A percentile compares a stretch with the other conserved stretches of the same genome.
Evolutionary conservation across 495 filamentous ascomycete species (phyloP).

Genomic region (Penicillium angulare): DNA sequence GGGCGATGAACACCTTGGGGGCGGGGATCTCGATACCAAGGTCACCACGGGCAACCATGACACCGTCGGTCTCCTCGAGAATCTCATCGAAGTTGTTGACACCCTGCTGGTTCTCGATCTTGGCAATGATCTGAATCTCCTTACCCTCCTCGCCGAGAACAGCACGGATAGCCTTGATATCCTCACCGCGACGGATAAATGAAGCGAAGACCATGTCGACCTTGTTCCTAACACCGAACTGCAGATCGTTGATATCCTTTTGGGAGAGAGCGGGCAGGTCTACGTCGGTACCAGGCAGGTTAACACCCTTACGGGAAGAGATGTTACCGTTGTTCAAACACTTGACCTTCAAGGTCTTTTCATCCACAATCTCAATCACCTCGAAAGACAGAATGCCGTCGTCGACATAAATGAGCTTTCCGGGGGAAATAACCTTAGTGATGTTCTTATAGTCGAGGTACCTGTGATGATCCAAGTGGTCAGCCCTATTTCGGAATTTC

Average conservation of each 20-base stretch:
- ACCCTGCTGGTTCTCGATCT: constrained; percentile 99
- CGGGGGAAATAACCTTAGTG: constrained; percentile 92
- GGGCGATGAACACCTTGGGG: constrained; percentile 95
- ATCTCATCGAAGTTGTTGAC: constrained; percentile 99
- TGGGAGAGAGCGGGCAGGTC: constrained; percentile 97
- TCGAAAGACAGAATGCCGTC: constrained; percentile 96
- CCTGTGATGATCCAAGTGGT: constrained; percentile 48
- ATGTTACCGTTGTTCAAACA: constrained; percentile 97
- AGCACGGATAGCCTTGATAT: constrained; percentile 88
- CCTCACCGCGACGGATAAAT: constrained; percentile 89
- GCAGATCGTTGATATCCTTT: constrained; percentile 91
- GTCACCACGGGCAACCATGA: constrained; percentile 99
- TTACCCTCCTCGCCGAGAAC: constrained; percentile 89
- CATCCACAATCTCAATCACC: constrained; percentile 82
- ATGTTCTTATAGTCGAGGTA: constrained; percentile 99
- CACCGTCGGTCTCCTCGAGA: constrained; percentile 91
- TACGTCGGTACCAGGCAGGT: constrained; percentile 96
- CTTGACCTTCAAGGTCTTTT: constrained; percentile 77
- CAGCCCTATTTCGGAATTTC: constrained; percentile 10
- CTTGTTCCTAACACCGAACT: constrained; percentile 94
- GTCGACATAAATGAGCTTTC: constrained; percentile 96
- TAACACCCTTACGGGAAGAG: constrained; percentile 97
- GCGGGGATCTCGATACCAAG: constrained; percentile 98
- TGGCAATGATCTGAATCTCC: constrained; percentile 98
- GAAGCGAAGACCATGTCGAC: constrained; percentile 99